These are phyloP conservation scores for Mrakiaceae sp. DNA, from an alignment of 1,284 basidiomycete species.

Conservation along the genomic window DNA sequence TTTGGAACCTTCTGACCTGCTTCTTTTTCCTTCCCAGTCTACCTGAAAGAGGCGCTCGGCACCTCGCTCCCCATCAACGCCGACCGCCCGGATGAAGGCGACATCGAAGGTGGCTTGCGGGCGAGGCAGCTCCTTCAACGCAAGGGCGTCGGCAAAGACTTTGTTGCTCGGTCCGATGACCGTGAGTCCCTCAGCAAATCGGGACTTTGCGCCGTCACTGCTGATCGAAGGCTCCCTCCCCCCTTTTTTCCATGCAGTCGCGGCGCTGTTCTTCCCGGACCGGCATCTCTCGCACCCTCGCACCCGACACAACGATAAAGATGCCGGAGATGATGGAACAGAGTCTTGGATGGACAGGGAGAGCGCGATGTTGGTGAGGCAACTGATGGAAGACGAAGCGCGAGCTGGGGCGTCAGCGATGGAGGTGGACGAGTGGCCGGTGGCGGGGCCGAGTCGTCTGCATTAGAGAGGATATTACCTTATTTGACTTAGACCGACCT, in stretches of 20 bases:
- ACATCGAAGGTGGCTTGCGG: not conserved
- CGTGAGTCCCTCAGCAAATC: not conserved
- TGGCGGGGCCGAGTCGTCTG: no score
- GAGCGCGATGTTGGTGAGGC: no score
- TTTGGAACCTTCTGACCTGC: no score
- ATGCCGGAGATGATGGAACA: no score
- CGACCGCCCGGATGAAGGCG: not conserved
- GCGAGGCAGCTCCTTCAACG: not conserved
- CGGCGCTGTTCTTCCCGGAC: slow-evolving; percentile 14
- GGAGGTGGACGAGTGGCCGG: no score
- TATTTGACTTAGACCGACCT: no score
- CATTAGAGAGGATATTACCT: no score
- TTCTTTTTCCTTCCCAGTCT: not conserved
- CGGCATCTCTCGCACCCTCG: not conserved
- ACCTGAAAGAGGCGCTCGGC: slow-evolving; percentile 4
- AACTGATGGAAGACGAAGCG: no score
- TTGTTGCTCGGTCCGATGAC: slow-evolving; percentile 1
- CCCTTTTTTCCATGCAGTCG: not conserved
- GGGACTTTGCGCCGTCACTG: not conserved
- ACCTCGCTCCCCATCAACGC: not conserved
- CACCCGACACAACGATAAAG: not conserved
- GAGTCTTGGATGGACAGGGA: no score
- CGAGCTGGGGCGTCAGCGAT: no score
- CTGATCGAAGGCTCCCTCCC: not conserved
- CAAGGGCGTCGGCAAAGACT: slow-evolving; percentile 2